Conservation (phyloP, 1,284 basidiomycete species). For the Sutorius eximius region DNA sequence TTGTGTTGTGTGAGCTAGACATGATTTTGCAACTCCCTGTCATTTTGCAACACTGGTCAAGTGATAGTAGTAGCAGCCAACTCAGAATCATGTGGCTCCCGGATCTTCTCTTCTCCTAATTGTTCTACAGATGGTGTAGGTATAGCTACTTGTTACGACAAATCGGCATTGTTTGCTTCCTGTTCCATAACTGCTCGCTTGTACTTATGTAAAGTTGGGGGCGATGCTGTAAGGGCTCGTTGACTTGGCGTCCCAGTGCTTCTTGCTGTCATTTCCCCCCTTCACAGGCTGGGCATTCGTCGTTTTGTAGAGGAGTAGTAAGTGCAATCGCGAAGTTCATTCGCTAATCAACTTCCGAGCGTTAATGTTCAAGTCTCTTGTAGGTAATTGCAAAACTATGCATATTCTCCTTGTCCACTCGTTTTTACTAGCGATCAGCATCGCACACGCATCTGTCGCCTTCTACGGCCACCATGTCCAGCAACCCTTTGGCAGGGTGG, state of each 20-base stretch:
- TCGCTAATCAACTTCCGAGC: neutral
- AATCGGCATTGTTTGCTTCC: too few relatives aligned
- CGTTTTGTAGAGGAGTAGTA: constrained; percentile 17
- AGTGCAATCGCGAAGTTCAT: neutral
- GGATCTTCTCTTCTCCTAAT: too few relatives aligned
- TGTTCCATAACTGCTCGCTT: neutral
- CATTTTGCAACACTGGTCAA: too few relatives aligned
- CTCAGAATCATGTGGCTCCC: too few relatives aligned
- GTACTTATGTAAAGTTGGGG: neutral
- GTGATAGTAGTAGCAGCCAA: too few relatives aligned
- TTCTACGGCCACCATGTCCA: constrained; percentile 35
- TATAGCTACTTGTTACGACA: too few relatives aligned
- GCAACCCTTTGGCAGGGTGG: constrained; percentile 24
- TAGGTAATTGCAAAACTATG: constrained; percentile 10
- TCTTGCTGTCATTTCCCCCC: neutral
- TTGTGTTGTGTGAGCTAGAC: too few relatives aligned
- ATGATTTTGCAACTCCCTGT: too few relatives aligned
- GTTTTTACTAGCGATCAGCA: constrained; percentile 18
- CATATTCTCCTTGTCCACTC: constrained; percentile 28
- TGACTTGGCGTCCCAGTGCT: neutral
- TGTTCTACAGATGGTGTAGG: too few relatives aligned
- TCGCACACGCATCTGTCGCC: constrained; percentile 27
- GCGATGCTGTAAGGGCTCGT: neutral
- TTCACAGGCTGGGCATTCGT: neutral
- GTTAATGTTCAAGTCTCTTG: neutral